Evolutionary conservation across 441 rosid species (phyloP).

Genomic region (Populus hybrid): DNA sequence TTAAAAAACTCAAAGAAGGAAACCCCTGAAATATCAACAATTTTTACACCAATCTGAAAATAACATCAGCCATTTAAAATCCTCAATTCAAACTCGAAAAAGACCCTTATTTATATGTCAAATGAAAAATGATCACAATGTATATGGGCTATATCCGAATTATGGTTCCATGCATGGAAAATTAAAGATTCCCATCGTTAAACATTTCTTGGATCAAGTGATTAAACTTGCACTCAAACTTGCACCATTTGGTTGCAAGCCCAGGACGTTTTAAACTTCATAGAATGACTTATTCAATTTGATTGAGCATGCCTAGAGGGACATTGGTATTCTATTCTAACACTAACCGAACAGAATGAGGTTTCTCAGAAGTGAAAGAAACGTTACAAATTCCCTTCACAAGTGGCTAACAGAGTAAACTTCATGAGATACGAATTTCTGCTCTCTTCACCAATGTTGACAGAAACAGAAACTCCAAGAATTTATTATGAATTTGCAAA

Average conservation of each 20-base stretch:
- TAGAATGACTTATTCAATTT: not conserved
- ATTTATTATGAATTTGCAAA: not conserved
- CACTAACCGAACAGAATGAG: not conserved
- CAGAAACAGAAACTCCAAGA: not conserved
- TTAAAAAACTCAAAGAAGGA: not conserved
- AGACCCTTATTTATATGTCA: too few relatives aligned
- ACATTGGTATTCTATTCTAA: not conserved
- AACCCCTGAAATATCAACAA: not conserved
- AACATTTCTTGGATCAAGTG: not conserved
- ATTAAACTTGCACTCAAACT: not conserved
- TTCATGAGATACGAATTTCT: not conserved
- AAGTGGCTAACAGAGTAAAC: not conserved
- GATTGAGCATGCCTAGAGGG: not conserved
- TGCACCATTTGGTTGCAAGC: not conserved
- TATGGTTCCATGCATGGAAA: not conserved
- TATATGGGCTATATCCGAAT: too few relatives aligned
- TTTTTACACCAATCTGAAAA: not conserved
- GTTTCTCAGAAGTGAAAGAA: slow-evolving; percentile 2
- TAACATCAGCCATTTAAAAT: not conserved
- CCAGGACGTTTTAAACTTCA: not conserved
- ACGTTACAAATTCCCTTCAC: not conserved
- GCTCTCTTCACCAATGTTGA: not conserved
- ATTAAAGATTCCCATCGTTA: not conserved
- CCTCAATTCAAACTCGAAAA: not conserved
- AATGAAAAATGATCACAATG: not conserved